Percentiles rank a stretch among this genome's conserved stretches.
phyloP scores from a whole-genome alignment of 2,329 filamentous ascomycete species.

The Fusarium abutilonis region DNA sequence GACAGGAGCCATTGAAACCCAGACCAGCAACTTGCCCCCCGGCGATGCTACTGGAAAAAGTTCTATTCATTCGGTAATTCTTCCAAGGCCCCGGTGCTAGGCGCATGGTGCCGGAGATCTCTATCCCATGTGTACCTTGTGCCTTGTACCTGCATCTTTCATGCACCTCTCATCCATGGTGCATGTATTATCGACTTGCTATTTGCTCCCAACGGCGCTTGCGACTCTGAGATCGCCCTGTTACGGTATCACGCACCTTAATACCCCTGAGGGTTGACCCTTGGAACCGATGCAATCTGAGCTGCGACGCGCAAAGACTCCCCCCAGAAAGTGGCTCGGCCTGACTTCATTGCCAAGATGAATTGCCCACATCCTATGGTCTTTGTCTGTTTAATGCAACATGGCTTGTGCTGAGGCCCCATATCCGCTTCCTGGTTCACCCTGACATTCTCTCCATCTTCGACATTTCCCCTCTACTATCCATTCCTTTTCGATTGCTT shows the following conservation, averaged over 20 bases:
- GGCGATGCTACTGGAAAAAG: slow-evolving; percentile 5
- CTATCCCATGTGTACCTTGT: slow-evolving; percentile 20
- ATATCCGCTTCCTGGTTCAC: slow-evolving; percentile 18
- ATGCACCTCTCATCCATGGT: slow-evolving; percentile 14
- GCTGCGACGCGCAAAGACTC: slow-evolving; percentile 35
- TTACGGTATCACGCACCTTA: slow-evolving; percentile 26
- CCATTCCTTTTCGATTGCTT: slow-evolving; percentile 38
- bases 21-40: slow-evolving; percentile 19
- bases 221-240: slow-evolving; percentile 21
- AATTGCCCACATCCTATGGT: slow-evolving; percentile 12
- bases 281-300: slow-evolving; percentile 47
- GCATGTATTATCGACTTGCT: slow-evolving; percentile 36
- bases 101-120: slow-evolving; percentile 35
- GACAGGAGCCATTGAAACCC: slow-evolving; percentile 38
- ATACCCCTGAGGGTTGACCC: slow-evolving; percentile 42
- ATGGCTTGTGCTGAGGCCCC: slow-evolving; percentile 12
- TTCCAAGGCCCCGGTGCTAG: neutral
- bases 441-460: slow-evolving; percentile 34
- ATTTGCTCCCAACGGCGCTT: slow-evolving; percentile 25
- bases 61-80: slow-evolving; percentile 10
- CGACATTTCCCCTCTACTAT: slow-evolving; percentile 30
- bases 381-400: slow-evolving; percentile 21
- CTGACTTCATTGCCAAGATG: slow-evolving; percentile 30
- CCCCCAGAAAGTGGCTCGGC: slow-evolving; percentile 17
- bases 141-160: slow-evolving; percentile 40